phyloP scores from a whole-genome alignment of 2,329 filamentous ascomycete genomes.

The Tolypocladium inflatum region DNA sequence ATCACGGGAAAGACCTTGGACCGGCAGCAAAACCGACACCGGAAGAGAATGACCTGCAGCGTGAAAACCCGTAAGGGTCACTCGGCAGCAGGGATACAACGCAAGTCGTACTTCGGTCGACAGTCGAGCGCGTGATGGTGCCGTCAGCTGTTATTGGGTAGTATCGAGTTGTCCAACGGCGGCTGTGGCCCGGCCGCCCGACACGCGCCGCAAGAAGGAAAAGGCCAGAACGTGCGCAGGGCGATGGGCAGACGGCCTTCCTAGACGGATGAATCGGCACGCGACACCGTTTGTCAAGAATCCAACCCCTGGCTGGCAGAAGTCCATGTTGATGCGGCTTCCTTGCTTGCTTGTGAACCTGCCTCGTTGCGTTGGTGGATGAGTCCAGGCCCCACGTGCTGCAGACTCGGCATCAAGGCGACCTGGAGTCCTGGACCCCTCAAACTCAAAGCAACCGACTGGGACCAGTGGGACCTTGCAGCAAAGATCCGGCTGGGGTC shows the following conservation, averaged over 20 bases:
- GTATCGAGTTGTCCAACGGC: not conserved
- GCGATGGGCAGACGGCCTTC: conserved; percentile 2
- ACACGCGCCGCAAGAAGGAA: not conserved
- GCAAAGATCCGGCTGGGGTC: not conserved
- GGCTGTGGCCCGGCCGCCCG: not conserved
- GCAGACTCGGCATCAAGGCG: not conserved
- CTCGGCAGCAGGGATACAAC: not conserved
- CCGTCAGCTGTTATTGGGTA: not conserved
- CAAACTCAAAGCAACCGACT: not conserved
- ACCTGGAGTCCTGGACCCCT: not conserved
- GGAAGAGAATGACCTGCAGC: not conserved
- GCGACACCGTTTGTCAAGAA: not conserved
- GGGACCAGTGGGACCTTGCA: not conserved
- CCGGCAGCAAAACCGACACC: not conserved
- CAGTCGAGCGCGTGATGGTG: not conserved
- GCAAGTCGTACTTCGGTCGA: not conserved
- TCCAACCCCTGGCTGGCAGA: not conserved
- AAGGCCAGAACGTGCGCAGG: conserved; percentile 1
- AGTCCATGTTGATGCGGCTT: not conserved
- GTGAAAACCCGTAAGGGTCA: not conserved
- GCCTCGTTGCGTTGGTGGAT: not conserved
- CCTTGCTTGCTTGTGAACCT: not conserved
- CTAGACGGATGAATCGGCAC: conserved; percentile 5
- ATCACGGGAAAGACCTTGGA: no score
- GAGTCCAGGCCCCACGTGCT: not conserved